Conservation (phyloP, 352 stramenopile species). For the Peronosclerospora sorghi region DNA sequence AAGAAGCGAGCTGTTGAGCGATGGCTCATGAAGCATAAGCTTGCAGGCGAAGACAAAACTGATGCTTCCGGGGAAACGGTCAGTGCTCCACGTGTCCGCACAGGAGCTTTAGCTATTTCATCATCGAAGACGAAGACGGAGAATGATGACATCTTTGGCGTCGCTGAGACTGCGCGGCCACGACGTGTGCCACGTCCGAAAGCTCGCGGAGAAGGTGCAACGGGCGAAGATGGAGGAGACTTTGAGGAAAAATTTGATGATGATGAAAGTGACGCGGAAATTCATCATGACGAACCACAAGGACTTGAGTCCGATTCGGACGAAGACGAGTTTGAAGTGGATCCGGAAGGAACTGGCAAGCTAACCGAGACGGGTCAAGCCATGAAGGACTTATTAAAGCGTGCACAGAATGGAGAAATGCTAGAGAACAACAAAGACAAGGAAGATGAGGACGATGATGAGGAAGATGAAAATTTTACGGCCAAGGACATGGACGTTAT, state of each 20-base stretch:
- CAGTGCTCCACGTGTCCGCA: slow-evolving; percentile 54
- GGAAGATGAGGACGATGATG: slow-evolving; percentile 47
- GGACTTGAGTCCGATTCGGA: slow-evolving; percentile 64
- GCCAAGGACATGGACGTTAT: slow-evolving; percentile 79
- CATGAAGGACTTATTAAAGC: slow-evolving; percentile 78
- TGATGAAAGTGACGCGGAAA: slow-evolving; percentile 77
- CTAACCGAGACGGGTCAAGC: slow-evolving; percentile 71
- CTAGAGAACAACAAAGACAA: slow-evolving; percentile 42
- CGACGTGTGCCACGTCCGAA: slow-evolving; percentile 44
- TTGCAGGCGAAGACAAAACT: slow-evolving; percentile 60
- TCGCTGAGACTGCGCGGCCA: slow-evolving; percentile 33
- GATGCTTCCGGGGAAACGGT: slow-evolving; percentile 40
- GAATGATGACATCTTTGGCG: slow-evolving; percentile 58
- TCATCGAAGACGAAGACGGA: slow-evolving; percentile 27
- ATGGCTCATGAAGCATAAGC: slow-evolving; percentile 84
- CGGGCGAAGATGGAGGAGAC: slow-evolving; percentile 72
- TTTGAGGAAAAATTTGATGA: slow-evolving; percentile 85
- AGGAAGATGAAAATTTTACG: slow-evolving; percentile 57
- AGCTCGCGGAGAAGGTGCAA: slow-evolving; percentile 39
- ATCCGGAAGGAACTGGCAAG: slow-evolving; percentile 56
- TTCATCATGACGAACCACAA: slow-evolving; percentile 57
- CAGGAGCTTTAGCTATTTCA: slow-evolving; percentile 31
- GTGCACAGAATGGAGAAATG: slow-evolving; percentile 67
- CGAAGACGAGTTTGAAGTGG: slow-evolving; percentile 65
- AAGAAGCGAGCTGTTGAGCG: slow-evolving; percentile 82